Conservation (phyloP, 2,329 filamentous ascomycete genomes). For the Biscogniauxia marginata region DNA sequence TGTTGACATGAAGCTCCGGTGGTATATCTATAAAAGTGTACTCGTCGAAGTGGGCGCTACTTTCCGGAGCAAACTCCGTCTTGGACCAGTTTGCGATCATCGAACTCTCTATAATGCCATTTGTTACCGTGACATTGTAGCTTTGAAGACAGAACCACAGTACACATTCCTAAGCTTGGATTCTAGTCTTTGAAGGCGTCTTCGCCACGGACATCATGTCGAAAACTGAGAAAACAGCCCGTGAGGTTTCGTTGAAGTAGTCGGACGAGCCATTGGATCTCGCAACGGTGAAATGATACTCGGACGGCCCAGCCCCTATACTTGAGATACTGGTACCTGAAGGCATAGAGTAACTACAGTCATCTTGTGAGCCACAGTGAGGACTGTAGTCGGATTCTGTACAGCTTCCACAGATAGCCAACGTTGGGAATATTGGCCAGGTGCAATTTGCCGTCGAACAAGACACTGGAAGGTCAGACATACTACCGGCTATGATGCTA, state of each 20-base stretch:
- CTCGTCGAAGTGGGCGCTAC: slow-evolving; percentile 28
- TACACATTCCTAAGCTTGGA: slow-evolving; percentile 33
- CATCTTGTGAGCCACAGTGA: slow-evolving; percentile 15
- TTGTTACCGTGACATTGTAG: slow-evolving; percentile 28
- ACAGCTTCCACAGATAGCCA: slow-evolving; percentile 38
- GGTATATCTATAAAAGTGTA: slow-evolving; percentile 35
- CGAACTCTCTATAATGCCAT: slow-evolving; percentile 29
- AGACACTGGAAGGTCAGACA: slow-evolving; percentile 24
- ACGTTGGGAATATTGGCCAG: slow-evolving; percentile 37
- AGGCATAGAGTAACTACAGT: slow-evolving; percentile 32
- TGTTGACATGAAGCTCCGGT: slow-evolving; percentile 24
- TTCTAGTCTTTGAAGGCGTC: slow-evolving; percentile 13
- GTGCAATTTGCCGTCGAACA: slow-evolving; percentile 37
- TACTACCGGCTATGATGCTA: slow-evolving; percentile 34
- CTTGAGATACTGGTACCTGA: slow-evolving; percentile 29
- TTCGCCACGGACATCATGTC: slow-evolving; percentile 34
- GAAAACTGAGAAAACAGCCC: slow-evolving; percentile 36
- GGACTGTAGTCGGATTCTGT: slow-evolving; percentile 10
- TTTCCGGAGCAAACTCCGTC: slow-evolving; percentile 26
- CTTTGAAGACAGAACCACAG: slow-evolving; percentile 39
- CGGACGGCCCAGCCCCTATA: slow-evolving; percentile 19
- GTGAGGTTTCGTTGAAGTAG: slow-evolving; percentile 15
- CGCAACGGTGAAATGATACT: slow-evolving; percentile 31
- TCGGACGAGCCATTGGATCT: slow-evolving; percentile 23
- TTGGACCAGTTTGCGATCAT: slow-evolving; percentile 31